These are phyloP conservation scores for Magnolia kwangsiensis DNA, from an alignment of 164 flowering plant species.

Conservation along the genomic window DNA sequence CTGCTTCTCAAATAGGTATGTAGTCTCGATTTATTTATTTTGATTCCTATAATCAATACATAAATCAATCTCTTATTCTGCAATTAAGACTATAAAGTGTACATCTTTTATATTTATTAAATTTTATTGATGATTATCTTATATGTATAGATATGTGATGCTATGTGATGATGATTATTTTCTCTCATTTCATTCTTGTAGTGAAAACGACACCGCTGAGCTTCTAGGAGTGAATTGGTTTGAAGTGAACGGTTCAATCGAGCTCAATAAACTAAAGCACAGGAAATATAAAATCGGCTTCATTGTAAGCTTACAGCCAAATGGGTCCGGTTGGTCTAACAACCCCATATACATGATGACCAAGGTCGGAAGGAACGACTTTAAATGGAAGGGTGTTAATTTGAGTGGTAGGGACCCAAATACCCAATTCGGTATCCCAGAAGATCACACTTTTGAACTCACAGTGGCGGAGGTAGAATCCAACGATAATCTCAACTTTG, in stretches of 20 bases:
- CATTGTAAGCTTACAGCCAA: constrained; percentile 15
- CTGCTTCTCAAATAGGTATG: too few species aligned
- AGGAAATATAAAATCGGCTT: constrained; percentile 20
- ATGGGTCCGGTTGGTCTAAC: constrained; percentile 33
- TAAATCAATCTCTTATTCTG: too few species aligned
- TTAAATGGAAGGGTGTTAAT: constrained; percentile 9
- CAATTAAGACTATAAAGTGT: too few species aligned
- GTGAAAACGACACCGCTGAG: constrained; percentile 12
- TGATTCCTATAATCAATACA: too few species aligned
- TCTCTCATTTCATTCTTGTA: too few species aligned
- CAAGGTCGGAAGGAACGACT: constrained; percentile 21
- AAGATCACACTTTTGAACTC: constrained; percentile 1
- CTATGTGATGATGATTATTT: too few species aligned
- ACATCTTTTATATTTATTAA: too few species aligned
- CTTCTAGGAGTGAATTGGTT: constrained; percentile 37
- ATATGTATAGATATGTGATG: too few species aligned
- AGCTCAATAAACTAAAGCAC: background rate
- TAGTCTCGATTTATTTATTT: too few species aligned
- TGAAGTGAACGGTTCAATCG: constrained; percentile 24
- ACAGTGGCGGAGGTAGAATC: background rate
- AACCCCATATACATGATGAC: constrained; percentile 30
- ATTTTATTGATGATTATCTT: too few species aligned
- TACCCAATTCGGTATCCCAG: background rate
- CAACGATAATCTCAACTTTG: constrained; percentile 21
- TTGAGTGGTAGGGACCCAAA: background rate